Base-by-base conservation (phyloP, 2,329 filamentous ascomycete genomes). In the Pseudocercospora crystallina region DNA sequence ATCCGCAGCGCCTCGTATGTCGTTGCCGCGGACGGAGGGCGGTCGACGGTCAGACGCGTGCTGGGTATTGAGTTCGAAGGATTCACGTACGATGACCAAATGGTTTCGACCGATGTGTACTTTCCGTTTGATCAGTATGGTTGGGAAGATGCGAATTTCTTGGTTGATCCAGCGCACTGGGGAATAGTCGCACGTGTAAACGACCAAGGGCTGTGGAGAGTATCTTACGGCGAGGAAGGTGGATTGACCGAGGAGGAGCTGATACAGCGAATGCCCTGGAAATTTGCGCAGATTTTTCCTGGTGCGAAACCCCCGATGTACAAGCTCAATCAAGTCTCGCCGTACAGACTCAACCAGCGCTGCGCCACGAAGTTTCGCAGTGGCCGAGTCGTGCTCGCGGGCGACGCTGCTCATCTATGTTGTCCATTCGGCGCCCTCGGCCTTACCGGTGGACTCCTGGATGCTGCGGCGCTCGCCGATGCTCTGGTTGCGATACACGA, bases 321-420 rank as follows among this genome's bases (percentile, higher is more conserved):
- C 39, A 59, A 69, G 17, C 53, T 74, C 1, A 55, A 67, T 9
- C 61, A 66, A 8, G 56, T 73, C 33, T 69, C 69, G 8, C 71
- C 72, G 4, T 74, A 73, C 53, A 68, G 68, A 45, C 70, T 71
- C 35, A 71, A 73, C 48, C 72, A 73, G 58, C 58, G 69, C 1
- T 66, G 67, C 26, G 69, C 64, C 5, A 54, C 63, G 10, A 64
- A 56, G 5, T 58, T 73, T n/a, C 62, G 62, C 49, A 59, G 59
- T 12, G 67, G 66, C 0, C 60, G 66, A 7, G 64, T 71, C 5
- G 56, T 69, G 13, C 46, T 74, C 2, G 60, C 65, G n/a, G 71
- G 70, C 3, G 71, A 73, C 53, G 71, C 71, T 10, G 71, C 71
- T n/a, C 71, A 74, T 53, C 42, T 63, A 10, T 63, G 61, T 41